phyloP scores from a whole-genome alignment of 2,329 filamentous ascomycete species.

The Talaromyces piceae region DNA sequence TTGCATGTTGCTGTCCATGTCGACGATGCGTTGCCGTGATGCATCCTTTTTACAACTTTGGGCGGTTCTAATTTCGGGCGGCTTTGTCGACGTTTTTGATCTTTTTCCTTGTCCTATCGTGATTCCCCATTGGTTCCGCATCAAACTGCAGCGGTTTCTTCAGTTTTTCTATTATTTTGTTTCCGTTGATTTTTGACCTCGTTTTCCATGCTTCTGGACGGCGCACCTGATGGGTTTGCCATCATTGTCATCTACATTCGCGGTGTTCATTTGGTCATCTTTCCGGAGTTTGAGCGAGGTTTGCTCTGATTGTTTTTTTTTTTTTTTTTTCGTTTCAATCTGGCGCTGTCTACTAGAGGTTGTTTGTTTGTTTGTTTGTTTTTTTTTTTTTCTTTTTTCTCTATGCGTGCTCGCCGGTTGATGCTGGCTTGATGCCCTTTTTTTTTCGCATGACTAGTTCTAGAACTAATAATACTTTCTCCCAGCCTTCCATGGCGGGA shows the following conservation, averaged over 20 bases:
- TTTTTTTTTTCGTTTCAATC: neutral
- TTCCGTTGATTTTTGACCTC: no score
- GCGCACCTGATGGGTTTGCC: neutral
- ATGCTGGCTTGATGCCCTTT: neutral
- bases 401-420: no score
- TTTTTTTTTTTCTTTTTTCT: no score
- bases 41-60: neutral
- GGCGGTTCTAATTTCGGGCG: neutral
- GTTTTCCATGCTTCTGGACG: neutral
- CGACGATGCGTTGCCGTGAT: neutral
- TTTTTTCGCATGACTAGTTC: neutral
- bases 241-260: neutral
- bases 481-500: neutral
- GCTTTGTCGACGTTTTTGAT: conserved; percentile 5
- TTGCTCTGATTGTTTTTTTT: neutral
- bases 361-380: neutral
- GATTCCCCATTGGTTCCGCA: conserved; percentile 13
- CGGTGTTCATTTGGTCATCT: neutral
- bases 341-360: neutral
- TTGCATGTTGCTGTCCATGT: neutral
- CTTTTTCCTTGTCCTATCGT: conserved; percentile 11
- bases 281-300: conserved; percentile 1
- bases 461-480: neutral
- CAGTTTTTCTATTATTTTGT: neutral
- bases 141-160: neutral